These are phyloP conservation scores for Rosa lucieae DNA, from an alignment of 306 rosid species.

Conservation along the genomic window DNA sequence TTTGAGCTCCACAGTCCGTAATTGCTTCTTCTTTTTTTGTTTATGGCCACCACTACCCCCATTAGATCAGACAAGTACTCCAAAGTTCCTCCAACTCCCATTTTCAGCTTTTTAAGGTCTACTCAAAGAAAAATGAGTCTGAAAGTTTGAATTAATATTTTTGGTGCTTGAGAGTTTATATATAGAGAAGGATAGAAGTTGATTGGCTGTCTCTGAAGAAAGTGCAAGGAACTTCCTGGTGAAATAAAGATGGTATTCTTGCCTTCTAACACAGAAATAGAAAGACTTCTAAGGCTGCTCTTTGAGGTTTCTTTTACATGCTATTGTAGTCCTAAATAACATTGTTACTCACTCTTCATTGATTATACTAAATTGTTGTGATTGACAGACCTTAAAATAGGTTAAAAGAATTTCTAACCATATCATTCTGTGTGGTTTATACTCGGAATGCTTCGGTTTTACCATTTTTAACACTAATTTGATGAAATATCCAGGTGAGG, in stretches of 20 bases:
- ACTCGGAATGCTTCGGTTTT: background rate
- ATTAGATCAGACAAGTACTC: slow-evolving; percentile 85
- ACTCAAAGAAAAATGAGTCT: background rate
- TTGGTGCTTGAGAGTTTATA: background rate
- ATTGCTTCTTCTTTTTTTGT: slow-evolving; percentile 76
- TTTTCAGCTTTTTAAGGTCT: slow-evolving; percentile 33
- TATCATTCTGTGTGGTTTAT: slow-evolving; percentile 20
- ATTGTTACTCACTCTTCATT: slow-evolving; percentile 13
- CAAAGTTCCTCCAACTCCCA: slow-evolving; percentile 90
- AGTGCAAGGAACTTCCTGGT: slow-evolving; percentile 42
- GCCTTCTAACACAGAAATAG: slow-evolving; percentile 40
- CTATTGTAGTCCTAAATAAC: background rate
- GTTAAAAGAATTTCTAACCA: slow-evolving; percentile 3
- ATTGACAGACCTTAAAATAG: background rate
- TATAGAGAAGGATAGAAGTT: background rate
- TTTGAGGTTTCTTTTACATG: slow-evolving; percentile 30
- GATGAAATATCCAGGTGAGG: slow-evolving; percentile 68
- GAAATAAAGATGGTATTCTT: slow-evolving; percentile 45
- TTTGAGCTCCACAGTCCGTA: slow-evolving; percentile 80
- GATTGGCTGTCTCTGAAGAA: slow-evolving; percentile 26
- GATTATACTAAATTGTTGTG: background rate
- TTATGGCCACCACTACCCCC: slow-evolving; percentile 54
- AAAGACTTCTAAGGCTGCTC: slow-evolving; percentile 34
- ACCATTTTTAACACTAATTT: slow-evolving; percentile 10
- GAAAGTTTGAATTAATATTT: background rate